phyloP scores from a whole-genome alignment of 306 rosid genomes.

The Canavalia gladiata region DNA sequence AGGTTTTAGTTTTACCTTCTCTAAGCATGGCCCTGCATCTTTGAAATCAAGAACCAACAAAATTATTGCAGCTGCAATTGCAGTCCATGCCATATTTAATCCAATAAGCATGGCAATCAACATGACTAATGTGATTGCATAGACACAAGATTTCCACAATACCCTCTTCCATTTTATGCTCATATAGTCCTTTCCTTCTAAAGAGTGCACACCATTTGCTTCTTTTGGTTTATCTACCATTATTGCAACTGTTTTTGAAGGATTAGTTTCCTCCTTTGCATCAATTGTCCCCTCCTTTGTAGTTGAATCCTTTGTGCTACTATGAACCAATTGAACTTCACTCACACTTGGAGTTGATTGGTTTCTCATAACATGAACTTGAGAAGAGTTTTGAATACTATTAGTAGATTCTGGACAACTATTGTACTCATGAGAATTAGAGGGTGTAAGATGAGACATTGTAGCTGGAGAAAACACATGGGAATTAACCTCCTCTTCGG shows the following conservation, averaged over 20 bases:
- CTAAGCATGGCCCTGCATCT: conserved; percentile 87
- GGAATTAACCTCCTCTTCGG: conserved; percentile 65
- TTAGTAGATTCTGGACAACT: conserved; percentile 47
- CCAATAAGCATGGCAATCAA: conserved; percentile 79
- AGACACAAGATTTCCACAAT: conserved; percentile 78
- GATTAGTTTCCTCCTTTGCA: conserved; percentile 55
- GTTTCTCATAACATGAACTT: conserved; percentile 54
- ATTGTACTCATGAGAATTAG: conserved; percentile 61
- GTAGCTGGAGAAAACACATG: conserved; percentile 89
- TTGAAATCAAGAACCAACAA: conserved; percentile 90
- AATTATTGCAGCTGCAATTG: conserved; percentile 85
- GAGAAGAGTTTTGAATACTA: conserved; percentile 52
- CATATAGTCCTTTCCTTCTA: conserved; percentile 52
- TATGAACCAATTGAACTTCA: conserved; percentile 56
- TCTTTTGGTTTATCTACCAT: conserved; percentile 46
- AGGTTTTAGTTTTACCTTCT: conserved; percentile 65
- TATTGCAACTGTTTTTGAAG: conserved; percentile 46
- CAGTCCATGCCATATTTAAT: conserved; percentile 87
- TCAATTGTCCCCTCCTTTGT: conserved; percentile 56
- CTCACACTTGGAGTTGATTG: conserved; percentile 46
- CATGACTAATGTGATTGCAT: conserved; percentile 76
- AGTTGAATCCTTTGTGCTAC: conserved; percentile 47
- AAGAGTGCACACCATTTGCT: conserved; percentile 32
- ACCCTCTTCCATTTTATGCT: conserved; percentile 58
- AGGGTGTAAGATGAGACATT: conserved; percentile 66